phyloP scores from a whole-genome alignment of 164 flowering plant genomes.

The Liquidambar formosana region DNA sequence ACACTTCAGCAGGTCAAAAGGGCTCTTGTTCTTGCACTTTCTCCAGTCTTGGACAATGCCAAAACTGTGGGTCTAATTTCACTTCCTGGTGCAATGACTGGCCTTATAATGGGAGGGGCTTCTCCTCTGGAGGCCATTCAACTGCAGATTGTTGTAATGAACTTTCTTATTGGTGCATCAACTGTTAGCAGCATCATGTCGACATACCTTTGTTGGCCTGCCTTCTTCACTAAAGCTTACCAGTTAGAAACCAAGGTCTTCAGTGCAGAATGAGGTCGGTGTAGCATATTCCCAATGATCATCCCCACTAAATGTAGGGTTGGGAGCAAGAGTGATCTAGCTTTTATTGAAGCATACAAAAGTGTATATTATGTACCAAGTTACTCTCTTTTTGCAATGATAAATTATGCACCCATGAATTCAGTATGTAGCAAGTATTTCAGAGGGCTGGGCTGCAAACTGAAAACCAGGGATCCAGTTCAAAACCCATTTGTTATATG shows the following conservation, averaged over 20 bases:
- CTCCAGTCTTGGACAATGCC: slow-evolving; percentile 89
- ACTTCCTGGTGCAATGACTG: slow-evolving; percentile 98
- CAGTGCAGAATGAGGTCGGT: slow-evolving; percentile 28
- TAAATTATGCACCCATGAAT: no score
- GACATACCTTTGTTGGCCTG: slow-evolving; percentile 87
- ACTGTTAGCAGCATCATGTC: slow-evolving; percentile 88
- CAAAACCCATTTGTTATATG: no score
- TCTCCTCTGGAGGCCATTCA: slow-evolving; percentile 93
- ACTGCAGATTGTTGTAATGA: slow-evolving; percentile 95
- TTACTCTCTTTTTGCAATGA: no score
- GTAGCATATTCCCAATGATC: no score
- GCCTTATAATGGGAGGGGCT: slow-evolving; percentile 98
- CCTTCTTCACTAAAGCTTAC: slow-evolving; percentile 83
- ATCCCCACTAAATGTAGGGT: no score
- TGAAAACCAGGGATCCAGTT: no score
- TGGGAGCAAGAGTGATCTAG: no score
- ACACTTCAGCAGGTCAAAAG: slow-evolving; percentile 79
- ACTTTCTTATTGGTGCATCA: slow-evolving; percentile 85
- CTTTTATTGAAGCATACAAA: no score
- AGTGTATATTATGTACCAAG: no score
- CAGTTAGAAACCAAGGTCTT: slow-evolving; percentile 79
- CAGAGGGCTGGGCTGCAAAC: no score
- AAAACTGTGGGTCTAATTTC: slow-evolving; percentile 94
- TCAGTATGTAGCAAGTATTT: no score
- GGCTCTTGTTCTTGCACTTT: slow-evolving; percentile 72